Evolutionary conservation across 257 asterid species (phyloP).

Genomic region (Leonotis leonurus): DNA sequence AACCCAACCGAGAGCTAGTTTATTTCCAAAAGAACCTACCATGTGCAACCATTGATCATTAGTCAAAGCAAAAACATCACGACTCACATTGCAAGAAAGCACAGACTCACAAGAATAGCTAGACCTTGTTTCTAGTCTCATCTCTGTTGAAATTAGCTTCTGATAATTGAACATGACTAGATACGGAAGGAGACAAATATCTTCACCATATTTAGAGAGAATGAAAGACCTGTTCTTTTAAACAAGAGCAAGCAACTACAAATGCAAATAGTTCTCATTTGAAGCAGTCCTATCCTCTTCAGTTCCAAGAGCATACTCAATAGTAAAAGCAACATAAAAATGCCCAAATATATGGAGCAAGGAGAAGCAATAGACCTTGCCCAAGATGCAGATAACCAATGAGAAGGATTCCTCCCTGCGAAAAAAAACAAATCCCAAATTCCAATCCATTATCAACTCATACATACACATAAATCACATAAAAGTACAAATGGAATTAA

Average conservation of each 20-base stretch:
- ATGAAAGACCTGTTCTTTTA: neutral
- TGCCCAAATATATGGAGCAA: neutral
- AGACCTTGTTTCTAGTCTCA: neutral
- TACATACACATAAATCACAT: too few species aligned
- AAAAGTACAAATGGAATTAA: too few species aligned
- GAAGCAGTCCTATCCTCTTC: too few species aligned
- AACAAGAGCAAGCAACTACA: neutral
- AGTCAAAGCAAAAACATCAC: neutral
- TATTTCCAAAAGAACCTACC: constrained; percentile 23
- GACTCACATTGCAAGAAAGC: neutral
- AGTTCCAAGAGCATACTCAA: too few species aligned
- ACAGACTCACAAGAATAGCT: neutral
- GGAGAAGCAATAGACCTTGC: constrained; percentile 28
- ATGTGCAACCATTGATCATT: constrained; percentile 2
- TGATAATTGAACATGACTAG: neutral
- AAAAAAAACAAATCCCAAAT: constrained; percentile 16
- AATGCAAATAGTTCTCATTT: too few species aligned
- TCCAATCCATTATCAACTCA: constrained; percentile 1
- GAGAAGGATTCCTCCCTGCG: constrained; percentile 45
- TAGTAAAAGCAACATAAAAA: neutral
- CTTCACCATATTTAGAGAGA: neutral
- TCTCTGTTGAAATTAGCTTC: neutral
- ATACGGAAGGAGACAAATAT: neutral
- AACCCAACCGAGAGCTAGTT: constrained; percentile 18
- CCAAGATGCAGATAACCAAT: constrained; percentile 37